These are phyloP conservation scores for Nicotiana paniculata DNA, from an alignment of 257 asterid genomes.

Conservation along the genomic window DNA sequence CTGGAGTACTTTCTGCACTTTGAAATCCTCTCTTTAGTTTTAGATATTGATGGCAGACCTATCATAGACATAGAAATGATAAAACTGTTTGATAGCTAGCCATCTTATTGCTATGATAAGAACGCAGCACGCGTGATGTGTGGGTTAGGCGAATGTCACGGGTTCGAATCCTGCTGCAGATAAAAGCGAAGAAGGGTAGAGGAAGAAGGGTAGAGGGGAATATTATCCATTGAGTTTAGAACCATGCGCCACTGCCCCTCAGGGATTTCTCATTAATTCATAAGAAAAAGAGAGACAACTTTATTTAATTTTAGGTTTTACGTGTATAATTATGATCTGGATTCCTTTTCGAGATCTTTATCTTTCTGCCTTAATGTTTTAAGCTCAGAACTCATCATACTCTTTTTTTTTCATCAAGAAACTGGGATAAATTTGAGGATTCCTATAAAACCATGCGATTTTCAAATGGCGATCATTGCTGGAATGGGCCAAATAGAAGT, in stretches of 20 bases:
- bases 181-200: neutral
- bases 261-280: neutral
- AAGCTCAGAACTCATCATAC: neutral
- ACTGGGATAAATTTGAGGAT: slow-evolving; percentile 91
- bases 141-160: neutral
- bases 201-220: neutral
- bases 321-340: neutral
- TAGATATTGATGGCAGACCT: neutral
- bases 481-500: slow-evolving; percentile 99
- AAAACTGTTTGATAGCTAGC: neutral
- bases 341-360: neutral
- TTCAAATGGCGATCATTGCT: slow-evolving; percentile 82
- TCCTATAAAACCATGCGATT: slow-evolving; percentile 65
- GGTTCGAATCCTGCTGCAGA: neutral
- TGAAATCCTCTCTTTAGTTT: neutral
- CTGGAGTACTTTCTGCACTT: neutral
- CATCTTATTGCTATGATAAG: neutral
- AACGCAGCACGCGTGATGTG: neutral
- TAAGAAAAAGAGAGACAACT: neutral
- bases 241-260: neutral
- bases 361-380: neutral
- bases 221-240: neutral
- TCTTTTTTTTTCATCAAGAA: slow-evolving; percentile 30
- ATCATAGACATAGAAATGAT: neutral
- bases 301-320: neutral